phyloP scores from a whole-genome alignment of 805 yeast species.

The Barnettozyma sp. region DNA sequence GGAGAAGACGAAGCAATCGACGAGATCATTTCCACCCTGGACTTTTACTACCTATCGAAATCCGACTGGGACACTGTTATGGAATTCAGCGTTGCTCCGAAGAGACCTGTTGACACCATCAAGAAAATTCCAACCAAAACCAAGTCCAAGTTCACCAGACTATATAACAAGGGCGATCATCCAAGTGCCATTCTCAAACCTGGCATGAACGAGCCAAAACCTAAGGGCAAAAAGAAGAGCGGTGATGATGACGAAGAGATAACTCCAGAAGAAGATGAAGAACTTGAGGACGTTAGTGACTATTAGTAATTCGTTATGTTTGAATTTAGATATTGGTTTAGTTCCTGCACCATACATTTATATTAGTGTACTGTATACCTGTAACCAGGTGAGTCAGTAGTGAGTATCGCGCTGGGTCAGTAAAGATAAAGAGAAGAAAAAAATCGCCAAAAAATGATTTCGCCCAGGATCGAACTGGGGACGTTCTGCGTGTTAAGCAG shows the following conservation, averaged over 20 bases:
- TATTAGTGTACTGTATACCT: too few species aligned
- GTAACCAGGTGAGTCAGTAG: too few species aligned
- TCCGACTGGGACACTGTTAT: slow-evolving; percentile 89
- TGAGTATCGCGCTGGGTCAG: too few species aligned
- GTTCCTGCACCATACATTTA: not conserved
- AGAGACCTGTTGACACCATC: slow-evolving; percentile 34
- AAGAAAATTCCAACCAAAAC: slow-evolving; percentile 70
- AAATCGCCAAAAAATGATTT: slow-evolving; percentile 48
- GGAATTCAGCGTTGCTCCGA: slow-evolving; percentile 75
- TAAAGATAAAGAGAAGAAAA: too few species aligned
- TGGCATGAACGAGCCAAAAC: slow-evolving; percentile 44
- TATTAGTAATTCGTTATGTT: too few species aligned
- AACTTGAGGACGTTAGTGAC: slow-evolving; percentile 12
- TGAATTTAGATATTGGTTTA: too few species aligned
- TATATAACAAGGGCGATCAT: slow-evolving; percentile 68
- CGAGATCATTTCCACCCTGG: slow-evolving; percentile 66
- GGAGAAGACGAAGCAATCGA: slow-evolving; percentile 57
- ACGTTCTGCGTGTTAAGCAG: slow-evolving; percentile 99
- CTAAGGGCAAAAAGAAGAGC: slow-evolving; percentile 19
- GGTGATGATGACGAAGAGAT: slow-evolving; percentile 17
- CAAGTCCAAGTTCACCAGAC: slow-evolving; percentile 81
- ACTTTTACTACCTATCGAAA: slow-evolving; percentile 74
- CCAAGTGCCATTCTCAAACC: slow-evolving; percentile 81
- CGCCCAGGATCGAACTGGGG: slow-evolving; percentile 99
- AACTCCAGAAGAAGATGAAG: slow-evolving; percentile 15